A percentile compares a stretch with the other conserved stretches of the same genome.
Conservation (phyloP, 345 rosid species). For the Garcia nutans region DNA sequence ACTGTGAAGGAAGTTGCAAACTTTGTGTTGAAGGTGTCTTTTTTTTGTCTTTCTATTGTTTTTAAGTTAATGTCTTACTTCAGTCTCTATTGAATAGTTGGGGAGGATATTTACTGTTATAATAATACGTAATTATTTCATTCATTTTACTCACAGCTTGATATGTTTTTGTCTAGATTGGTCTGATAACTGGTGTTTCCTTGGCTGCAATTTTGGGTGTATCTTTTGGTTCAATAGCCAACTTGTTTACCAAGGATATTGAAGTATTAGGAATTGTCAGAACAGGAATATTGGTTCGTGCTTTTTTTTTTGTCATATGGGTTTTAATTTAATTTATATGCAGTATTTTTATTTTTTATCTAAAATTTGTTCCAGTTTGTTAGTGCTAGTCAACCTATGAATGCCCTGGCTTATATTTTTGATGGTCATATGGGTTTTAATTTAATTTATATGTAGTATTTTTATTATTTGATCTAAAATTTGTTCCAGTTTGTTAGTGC, state of each 20-base stretch:
- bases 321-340: not conserved
- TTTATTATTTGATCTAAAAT: slow-evolving; percentile 7
- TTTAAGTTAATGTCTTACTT: too few species aligned
- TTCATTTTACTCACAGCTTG: slow-evolving; percentile 11
- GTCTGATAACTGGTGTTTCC: slow-evolving; percentile 58
- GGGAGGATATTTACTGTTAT: not conserved
- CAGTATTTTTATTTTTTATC: not conserved
- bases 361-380: slow-evolving; percentile 53
- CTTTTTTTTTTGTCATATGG: not conserved
- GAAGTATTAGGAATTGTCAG: slow-evolving; percentile 66
- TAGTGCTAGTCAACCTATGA: slow-evolving; percentile 84
- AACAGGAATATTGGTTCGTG: slow-evolving; percentile 72
- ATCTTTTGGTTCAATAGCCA: slow-evolving; percentile 66
- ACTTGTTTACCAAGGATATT: slow-evolving; percentile 76
- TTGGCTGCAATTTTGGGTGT: slow-evolving; percentile 69
- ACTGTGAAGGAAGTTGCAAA: slow-evolving; percentile 65
- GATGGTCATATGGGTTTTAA: slow-evolving; percentile 28
- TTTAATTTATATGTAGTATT: not conserved
- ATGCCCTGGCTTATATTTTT: slow-evolving; percentile 83
- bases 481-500: slow-evolving; percentile 70
- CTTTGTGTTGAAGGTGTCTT: slow-evolving; percentile 66
- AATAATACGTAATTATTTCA: not conserved
- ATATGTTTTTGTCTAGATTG: slow-evolving; percentile 53
- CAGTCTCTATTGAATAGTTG: not conserved
- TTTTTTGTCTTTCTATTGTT: not conserved